Evolutionary conservation across 768 basidiomycete species (phyloP), one percentile per base, ranked within the genome.

Genomic region (Suillus decipiens): DNA sequence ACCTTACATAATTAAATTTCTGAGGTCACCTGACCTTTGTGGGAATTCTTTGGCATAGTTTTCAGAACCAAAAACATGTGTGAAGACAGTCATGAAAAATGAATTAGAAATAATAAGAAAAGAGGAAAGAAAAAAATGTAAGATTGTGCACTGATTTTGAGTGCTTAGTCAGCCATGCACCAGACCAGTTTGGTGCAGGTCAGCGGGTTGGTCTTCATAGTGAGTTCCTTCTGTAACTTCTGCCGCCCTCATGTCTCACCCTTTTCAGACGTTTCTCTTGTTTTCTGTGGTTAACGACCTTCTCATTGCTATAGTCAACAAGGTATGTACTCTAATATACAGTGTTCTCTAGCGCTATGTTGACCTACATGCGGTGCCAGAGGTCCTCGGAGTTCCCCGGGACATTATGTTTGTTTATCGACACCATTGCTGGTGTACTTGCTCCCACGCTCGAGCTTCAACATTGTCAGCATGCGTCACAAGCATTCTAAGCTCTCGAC

Each of bases 321-420:
- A 45, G 43, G 43, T 45, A 45, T 45, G 43, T n/a, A n/a, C n/a
- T n/a, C n/a, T n/a, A n/a, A n/a, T n/a, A n/a, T 45, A 22, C 43
- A 45, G 2, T n/a, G 10, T n/a, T n/a, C 19, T 43, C 6, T 43
- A 3, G 43, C 10, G 1, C 17, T 45, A 11, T 45, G 43, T 45
- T 22, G n/a, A 45, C n/a, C 43, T 22, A 45, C 0, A 45, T 1
- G 43, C n/a, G n/a, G 43, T 11, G n/a, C 43, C n/a, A 22, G 43
- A 45, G 0, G 43, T 45, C 43, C 45, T 47, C 2, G n/a, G n/a
- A n/a, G 45, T 22, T 47, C n/a, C 19, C n/a, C 42, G 1, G 17
- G 42, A 12, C 42, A 42, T 42, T 42, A 42, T 47, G 45, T 47
- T 47, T 12, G 22, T 12, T 47, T 47, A 47, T 47, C 11, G 2